Conservation (phyloP, 139 green algal species). For the Chlorella vulgaris region DNA sequence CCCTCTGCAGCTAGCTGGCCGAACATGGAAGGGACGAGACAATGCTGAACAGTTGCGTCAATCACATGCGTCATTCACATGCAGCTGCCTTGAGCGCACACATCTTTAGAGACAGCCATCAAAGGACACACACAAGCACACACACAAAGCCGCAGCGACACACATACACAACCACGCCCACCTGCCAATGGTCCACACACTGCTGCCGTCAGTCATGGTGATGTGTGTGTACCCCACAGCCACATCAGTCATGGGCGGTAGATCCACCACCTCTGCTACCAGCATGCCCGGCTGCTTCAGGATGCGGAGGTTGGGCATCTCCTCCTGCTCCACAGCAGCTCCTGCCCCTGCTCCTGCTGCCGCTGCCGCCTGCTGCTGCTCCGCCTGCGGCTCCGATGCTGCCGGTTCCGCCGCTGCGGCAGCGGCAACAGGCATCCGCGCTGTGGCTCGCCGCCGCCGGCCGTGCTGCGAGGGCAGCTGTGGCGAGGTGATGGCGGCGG, state of each 20-base stretch:
- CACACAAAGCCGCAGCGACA: neutral
- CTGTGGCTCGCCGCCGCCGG: neutral
- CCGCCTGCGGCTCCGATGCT: neutral
- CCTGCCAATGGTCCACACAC: conserved; percentile 64
- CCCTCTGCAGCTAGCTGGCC: no score
- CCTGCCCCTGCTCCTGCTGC: neutral
- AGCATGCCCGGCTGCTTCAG: conserved; percentile 18
- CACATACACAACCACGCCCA: neutral
- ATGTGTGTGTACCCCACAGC: conserved; percentile 62
- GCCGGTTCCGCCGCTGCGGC: neutral
- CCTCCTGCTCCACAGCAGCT: neutral
- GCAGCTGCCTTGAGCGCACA: neutral
- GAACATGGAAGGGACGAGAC: no score
- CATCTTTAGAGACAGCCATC: neutral
- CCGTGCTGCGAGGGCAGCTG: conserved; percentile 27
- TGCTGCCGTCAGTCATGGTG: conserved; percentile 60
- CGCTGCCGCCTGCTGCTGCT: neutral
- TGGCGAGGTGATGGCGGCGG: neutral
- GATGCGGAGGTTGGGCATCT: conserved; percentile 11
- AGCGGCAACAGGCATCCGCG: neutral
- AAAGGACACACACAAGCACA: neutral
- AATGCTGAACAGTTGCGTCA: no score
- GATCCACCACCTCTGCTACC: conserved; percentile 43
- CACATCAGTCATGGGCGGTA: conserved; percentile 61
- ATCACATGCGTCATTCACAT: no score